These are phyloP conservation scores for Actinomortierella ambigua DNA, from an alignment of 371 early-diverging fungal species.

Conservation along the genomic window DNA sequence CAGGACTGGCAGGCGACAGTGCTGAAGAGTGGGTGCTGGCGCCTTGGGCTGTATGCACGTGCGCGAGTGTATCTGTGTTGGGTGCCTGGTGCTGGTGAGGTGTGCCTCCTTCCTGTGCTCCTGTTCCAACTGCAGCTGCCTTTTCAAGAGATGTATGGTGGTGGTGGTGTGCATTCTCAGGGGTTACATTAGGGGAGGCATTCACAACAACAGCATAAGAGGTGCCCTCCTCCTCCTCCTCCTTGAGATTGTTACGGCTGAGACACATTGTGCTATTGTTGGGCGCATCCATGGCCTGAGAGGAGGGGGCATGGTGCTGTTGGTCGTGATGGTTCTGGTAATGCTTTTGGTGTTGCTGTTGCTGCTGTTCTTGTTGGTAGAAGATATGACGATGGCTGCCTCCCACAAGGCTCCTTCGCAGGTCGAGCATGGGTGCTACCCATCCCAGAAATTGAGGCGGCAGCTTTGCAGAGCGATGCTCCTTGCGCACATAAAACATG, in stretches of 20 bases:
- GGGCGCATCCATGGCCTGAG: too few species aligned
- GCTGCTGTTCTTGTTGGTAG: too few species aligned
- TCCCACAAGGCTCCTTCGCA: slow-evolving; percentile 5
- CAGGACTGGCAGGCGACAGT: too few species aligned
- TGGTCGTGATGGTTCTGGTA: too few species aligned
- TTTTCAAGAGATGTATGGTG: not conserved
- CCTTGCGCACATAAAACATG: slow-evolving; percentile 21
- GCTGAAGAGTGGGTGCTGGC: not conserved
- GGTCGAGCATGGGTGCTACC: slow-evolving; percentile 9
- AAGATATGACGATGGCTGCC: too few species aligned
- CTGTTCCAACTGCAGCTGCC: not conserved
- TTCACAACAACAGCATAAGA: not conserved
- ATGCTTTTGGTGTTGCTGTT: too few species aligned
- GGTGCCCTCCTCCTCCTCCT: not conserved
- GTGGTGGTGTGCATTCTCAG: too few species aligned
- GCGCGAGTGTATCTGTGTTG: not conserved
- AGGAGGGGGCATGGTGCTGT: too few species aligned
- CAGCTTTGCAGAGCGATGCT: slow-evolving; percentile 14
- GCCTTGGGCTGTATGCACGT: not conserved
- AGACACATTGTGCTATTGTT: too few species aligned
- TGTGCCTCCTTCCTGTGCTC: not conserved
- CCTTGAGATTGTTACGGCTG: not conserved
- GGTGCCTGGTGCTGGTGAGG: not conserved
- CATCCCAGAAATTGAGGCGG: slow-evolving; percentile 10
- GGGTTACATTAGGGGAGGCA: not conserved